Evolutionary conservation across 2,329 filamentous ascomycete genomes (phyloP), one percentile per base, ranked within the genome.

Genomic region (Gremmenia infestans): DNA sequence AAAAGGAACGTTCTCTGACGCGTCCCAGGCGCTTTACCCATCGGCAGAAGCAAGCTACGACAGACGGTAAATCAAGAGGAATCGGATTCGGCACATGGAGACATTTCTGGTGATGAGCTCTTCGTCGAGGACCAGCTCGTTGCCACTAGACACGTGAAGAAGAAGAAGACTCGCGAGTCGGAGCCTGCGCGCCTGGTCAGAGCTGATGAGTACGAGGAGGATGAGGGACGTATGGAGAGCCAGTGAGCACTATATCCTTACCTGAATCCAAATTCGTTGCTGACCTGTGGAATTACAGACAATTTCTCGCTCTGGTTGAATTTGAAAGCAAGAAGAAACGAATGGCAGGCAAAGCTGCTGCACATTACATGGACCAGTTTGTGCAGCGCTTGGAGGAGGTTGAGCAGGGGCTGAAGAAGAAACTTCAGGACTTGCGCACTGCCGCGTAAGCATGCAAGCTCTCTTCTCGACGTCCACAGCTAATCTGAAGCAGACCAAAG

Each of bases 131-230:
- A 54, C 4, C 43, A 53, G 17, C 37, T 40, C 8, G 35, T 40
- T n/a, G 42, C 37, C 15, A 39, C 46, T 4, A 57, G 62, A 37
- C 42, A 59, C 25, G 45, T 58, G 43, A 65, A 62, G 55, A 62
- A 62, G 42, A 54, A n/a, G 17, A 64, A 58, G 28, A 53, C 42
- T 32, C 57, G 60, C 45, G 61, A 59, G 52, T 63, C 61, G 5
- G 65, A 66, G 48, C 62, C 61, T 28, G 48, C 51, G 40, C 53
- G 54, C 9, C 32, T 47, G 32, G 39, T n/a, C 7, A 57, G 48
- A 36, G 53, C 39, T 1, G 62, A 66, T 55, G 67, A 67, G 52
- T 63, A 65, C 36, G 60, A 64, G 8, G 61, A 65, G 28, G 65
- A 68, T 58, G 57, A 60, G 12, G 66, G 63, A 25, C 55, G 64